Evolutionary conservation across 78 protist genomes (phyloP), one percentile per base, ranked within the genome.

Genomic region (Mastigamoeba balamuthi): DNA sequence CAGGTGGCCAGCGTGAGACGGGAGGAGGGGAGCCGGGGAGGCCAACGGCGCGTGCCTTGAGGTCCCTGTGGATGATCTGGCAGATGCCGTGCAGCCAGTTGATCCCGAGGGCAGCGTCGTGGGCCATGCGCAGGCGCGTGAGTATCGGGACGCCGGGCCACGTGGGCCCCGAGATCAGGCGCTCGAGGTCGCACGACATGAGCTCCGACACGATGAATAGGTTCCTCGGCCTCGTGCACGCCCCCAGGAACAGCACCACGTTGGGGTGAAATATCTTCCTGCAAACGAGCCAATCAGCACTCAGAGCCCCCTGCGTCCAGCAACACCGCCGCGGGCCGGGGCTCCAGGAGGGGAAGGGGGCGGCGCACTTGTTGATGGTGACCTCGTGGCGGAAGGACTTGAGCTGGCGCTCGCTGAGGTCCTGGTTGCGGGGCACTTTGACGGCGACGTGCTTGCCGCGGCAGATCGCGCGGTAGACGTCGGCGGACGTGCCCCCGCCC

Each of bases 401-500:
- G 25, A 76, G 40, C 30, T 73, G 78, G 3, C 78, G 77, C 39
- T 82, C 82, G n/a, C 74, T 66, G 17, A 82, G 29, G 29, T 72
- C 48, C 40, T 82, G 87, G 52, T 74, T 75, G 52, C 71, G 73
- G 63, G 80, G 81, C 9, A 74, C 80, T 27, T 82, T 82, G 8
- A 82, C 87, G 2, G 87, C 87, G 4, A 82, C 87, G 33, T 76
- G 74, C 74, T 82, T 82, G 27, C 87, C 81, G 48, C 78, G 65
- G 68, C 85, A 80, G 0, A 75, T 72, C 25, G 85, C 85, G 39
- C 68, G 75, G 52, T 80, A 80, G 6, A 80, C 85, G 29, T 80
- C 74, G 40, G 80, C 85, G 74, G 72, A 80, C n/a, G 85, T 79
- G 35, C 85, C 85, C 8, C 85, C 85, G n/a, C 85, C 85, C 25